These are phyloP conservation scores for Staphylotrichum longicolle DNA, from an alignment of 495 filamentous ascomycete genomes.

Conservation along the genomic window DNA sequence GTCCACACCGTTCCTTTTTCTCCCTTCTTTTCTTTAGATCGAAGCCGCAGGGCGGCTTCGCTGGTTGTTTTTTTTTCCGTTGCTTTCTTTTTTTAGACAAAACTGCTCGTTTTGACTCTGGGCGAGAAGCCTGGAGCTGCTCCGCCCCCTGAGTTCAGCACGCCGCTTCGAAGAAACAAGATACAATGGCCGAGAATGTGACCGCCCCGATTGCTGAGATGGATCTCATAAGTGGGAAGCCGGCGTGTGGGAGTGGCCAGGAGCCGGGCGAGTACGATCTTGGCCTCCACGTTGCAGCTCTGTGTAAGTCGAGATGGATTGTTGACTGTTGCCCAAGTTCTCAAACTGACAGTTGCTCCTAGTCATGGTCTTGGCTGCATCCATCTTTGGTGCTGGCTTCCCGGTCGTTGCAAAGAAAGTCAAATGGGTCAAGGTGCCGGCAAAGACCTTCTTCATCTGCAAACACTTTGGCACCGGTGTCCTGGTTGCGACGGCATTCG, in stretches of 20 bases:
- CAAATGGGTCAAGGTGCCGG: conserved; percentile 52
- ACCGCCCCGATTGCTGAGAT: conserved; percentile 23
- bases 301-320: conserved; percentile 44
- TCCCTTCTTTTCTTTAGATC: conserved; percentile 16
- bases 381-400: conserved; percentile 50
- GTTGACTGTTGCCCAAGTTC: too few species aligned
- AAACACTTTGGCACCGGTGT: conserved; percentile 71
- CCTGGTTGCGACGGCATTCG: conserved; percentile 66
- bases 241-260: conserved; percentile 44
- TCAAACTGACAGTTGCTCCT: conserved; percentile 15
- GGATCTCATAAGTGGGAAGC: conserved; percentile 37
- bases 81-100: not conserved
- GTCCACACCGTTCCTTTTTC: conserved; percentile 10
- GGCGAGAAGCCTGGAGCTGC: conserved; percentile 22
- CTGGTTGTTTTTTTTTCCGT: conserved; percentile 18
- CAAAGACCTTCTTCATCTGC: conserved; percentile 53
- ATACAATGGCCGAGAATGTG: conserved; percentile 14
- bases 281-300: conserved; percentile 45
- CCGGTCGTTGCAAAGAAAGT: conserved; percentile 55
- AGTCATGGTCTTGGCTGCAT: conserved; percentile 44
- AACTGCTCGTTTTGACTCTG: not conserved
- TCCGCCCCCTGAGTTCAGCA: not conserved
- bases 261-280: conserved; percentile 49
- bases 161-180: not conserved
- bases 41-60: conserved; percentile 34